Percentiles rank a stretch among this genome's conserved stretches.
Evolutionary conservation across 805 yeast species (phyloP).

Genomic region (Wickerhamiella sergipiensis): DNA sequence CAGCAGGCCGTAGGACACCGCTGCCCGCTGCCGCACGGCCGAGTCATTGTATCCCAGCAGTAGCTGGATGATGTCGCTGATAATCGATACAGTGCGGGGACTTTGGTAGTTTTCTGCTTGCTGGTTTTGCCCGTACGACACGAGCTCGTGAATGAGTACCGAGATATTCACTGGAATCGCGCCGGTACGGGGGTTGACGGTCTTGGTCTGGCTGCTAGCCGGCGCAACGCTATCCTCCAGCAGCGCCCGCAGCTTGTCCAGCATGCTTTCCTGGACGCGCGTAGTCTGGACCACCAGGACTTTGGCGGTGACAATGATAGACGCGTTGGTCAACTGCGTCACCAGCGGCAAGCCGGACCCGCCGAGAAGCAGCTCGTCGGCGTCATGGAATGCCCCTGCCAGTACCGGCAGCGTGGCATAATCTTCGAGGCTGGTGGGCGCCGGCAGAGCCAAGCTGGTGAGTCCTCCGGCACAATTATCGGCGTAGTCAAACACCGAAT

Average conservation of each 20-base stretch:
- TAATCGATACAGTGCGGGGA: constrained; percentile 30
- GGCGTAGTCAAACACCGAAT: neutral
- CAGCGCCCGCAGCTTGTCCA: constrained; percentile 60
- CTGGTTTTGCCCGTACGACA: neutral
- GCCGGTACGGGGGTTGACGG: neutral
- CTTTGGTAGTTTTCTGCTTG: neutral
- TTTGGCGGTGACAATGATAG: constrained; percentile 61
- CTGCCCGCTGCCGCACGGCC: constrained; percentile 33
- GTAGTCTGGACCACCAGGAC: constrained; percentile 58
- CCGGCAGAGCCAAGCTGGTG: neutral
- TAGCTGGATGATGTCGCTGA: constrained; percentile 38
- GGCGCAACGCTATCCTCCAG: constrained; percentile 24
- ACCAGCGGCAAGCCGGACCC: neutral
- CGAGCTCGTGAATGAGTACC: neutral
- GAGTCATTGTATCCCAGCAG: constrained; percentile 30
- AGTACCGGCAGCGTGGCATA: neutral
- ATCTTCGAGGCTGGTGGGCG: neutral
- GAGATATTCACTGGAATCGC: neutral
- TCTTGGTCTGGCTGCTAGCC: neutral
- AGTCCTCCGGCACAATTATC: neutral
- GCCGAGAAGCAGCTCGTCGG: neutral
- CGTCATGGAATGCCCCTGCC: neutral
- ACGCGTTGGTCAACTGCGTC: constrained; percentile 46
- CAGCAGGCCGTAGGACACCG: constrained; percentile 46
- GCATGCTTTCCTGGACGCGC: constrained; percentile 75